phyloP scores from a whole-genome alignment of 116 monocot species.

The Cymodocea nodosa region DNA sequence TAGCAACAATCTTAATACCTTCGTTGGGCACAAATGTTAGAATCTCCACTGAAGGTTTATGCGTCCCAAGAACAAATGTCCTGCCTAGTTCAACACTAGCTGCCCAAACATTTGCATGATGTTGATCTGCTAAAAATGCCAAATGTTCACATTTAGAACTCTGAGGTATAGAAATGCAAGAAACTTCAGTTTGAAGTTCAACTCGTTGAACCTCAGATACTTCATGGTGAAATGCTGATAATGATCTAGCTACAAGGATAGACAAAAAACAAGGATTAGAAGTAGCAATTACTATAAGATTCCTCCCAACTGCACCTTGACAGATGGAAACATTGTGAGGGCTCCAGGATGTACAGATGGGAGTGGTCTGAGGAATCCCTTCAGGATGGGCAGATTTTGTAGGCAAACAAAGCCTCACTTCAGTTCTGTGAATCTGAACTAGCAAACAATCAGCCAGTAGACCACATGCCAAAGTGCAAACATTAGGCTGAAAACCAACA shows the following conservation, averaged over 20 bases:
- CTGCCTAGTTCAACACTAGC: slow-evolving; percentile 16
- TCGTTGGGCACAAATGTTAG: slow-evolving; percentile 31
- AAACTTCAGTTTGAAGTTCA: slow-evolving; percentile 58
- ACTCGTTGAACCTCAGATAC: slow-evolving; percentile 57
- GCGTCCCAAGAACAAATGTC: slow-evolving; percentile 77
- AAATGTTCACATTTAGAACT: slow-evolving; percentile 15
- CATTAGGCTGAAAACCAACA: slow-evolving; percentile 68
- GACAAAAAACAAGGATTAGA: slow-evolving; percentile 76
- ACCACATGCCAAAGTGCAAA: slow-evolving; percentile 93
- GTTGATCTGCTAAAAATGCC: slow-evolving; percentile 11
- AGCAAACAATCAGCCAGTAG: slow-evolving; percentile 70
- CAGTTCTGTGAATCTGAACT: slow-evolving; percentile 77
- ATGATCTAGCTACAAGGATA: slow-evolving; percentile 53
- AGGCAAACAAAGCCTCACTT: slow-evolving; percentile 80
- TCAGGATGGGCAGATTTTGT: slow-evolving; percentile 49
- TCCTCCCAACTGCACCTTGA: slow-evolving; percentile 67
- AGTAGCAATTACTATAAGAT: slow-evolving; percentile 65
- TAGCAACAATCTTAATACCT: slow-evolving; percentile 37
- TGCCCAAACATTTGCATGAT: slow-evolving; percentile 6
- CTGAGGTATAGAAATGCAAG: slow-evolving; percentile 82
- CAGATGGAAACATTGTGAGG: slow-evolving; percentile 54
- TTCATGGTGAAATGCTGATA: slow-evolving; percentile 37
- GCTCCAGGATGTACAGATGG: slow-evolving; percentile 63
- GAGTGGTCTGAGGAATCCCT: slow-evolving; percentile 39
- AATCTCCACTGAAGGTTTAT: slow-evolving; percentile 82